phyloP scores from a whole-genome alignment of 257 asterid genomes.

The Ballota nigra region DNA sequence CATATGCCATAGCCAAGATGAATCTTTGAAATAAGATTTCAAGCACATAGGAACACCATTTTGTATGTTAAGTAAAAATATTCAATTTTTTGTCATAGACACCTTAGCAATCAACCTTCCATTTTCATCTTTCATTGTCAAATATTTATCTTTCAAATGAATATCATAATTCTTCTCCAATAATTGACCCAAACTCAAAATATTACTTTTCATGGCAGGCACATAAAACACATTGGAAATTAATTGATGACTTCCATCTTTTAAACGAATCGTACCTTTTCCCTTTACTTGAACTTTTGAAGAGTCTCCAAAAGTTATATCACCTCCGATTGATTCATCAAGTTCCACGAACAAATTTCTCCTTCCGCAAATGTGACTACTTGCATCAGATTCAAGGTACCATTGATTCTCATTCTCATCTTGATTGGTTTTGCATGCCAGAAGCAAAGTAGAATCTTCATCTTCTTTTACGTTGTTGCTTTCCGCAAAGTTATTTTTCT shows the following conservation, averaged over 20 bases:
- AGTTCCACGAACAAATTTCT: not conserved
- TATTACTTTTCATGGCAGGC: not conserved
- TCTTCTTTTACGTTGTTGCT: not conserved
- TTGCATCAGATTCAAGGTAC: not conserved
- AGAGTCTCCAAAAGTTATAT: not conserved
- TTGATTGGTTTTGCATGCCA: not conserved
- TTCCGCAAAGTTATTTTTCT: too few species aligned
- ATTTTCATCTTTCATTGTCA: not conserved
- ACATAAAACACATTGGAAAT: not conserved
- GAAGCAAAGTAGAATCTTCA: not conserved
- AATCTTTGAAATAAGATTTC: not conserved
- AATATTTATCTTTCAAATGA: not conserved
- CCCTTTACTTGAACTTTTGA: constrained; percentile 1
- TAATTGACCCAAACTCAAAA: not conserved
- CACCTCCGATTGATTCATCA: not conserved
- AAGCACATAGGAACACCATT: not conserved
- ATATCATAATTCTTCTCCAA: constrained; percentile 16
- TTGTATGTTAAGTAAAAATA: not conserved
- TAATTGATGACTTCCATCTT: constrained; percentile 7
- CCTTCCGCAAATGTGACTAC: not conserved
- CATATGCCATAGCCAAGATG: not conserved
- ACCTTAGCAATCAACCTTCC: not conserved
- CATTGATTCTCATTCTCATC: not conserved
- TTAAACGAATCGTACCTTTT: not conserved
- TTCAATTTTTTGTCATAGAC: not conserved